Evolutionary conservation across 805 yeast genomes (phyloP).

Genomic region (Saccharomyces jurei): DNA sequence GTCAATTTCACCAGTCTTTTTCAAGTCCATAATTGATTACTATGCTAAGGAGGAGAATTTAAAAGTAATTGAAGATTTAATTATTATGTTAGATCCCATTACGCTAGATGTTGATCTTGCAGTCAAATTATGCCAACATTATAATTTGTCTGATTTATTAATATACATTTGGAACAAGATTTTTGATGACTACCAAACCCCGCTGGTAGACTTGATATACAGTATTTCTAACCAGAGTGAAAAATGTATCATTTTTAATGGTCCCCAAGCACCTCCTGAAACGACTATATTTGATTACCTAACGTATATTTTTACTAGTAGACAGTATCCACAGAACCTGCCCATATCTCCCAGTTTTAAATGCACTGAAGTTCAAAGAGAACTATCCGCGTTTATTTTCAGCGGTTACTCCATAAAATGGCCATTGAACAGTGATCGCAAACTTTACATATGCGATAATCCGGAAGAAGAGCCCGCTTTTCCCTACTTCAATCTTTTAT

Average conservation of each 20-base stretch:
- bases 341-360: conserved; percentile 28
- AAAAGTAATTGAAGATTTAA: conserved; percentile 51
- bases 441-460: conserved; percentile 29
- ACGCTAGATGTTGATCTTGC: conserved; percentile 75
- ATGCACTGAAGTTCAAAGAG: not conserved
- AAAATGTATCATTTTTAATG: conserved; percentile 11
- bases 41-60: conserved; percentile 37
- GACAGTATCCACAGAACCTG: conserved; percentile 70
- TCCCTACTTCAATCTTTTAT: conserved; percentile 57
- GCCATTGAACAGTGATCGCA: conserved; percentile 35
- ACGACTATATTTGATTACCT: conserved; percentile 50
- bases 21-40: conserved; percentile 51
- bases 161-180: conserved; percentile 66
- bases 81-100: conserved; percentile 59
- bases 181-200: conserved; percentile 63
- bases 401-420: conserved; percentile 44
- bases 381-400: conserved; percentile 36
- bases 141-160: conserved; percentile 52
- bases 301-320: conserved; percentile 62
- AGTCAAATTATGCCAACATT: conserved; percentile 47
- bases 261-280: conserved; percentile 10
- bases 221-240: conserved; percentile 20
- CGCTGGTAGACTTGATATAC: conserved; percentile 51
- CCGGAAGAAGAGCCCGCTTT: conserved; percentile 43
- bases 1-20: conserved; percentile 52